Evolutionary conservation across 129 eudicot species (phyloP), one percentile per base, ranked within the genome.

Genomic region (Centaurea solstitialis): DNA sequence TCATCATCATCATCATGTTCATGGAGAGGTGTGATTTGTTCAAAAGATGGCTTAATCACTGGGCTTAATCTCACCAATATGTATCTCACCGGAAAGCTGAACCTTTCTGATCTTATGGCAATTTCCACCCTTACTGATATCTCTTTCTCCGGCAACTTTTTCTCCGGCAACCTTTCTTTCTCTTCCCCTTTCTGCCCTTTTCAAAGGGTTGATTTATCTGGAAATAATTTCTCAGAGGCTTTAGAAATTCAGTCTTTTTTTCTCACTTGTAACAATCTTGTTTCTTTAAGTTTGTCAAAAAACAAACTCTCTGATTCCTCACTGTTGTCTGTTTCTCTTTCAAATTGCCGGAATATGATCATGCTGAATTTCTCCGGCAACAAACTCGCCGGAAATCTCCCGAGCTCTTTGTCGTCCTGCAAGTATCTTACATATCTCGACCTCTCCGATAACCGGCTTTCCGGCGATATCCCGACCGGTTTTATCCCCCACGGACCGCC

Each of bases 111-210:
- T 30, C 89, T 93, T 33, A 87, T 84, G 89, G 72, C 67, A 7
- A 75, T 93, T 18, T 73, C 91, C 1, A 78, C 82, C 40, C 87
- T 93, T 13, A 68, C 85, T 74, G 78, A 85, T 24, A 67, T 93
- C 57, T 28, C 76, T 73, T 76, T 93, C 38, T 57, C 85, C 82
- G 96, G 94, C 9, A 93, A 93, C 88, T 85, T 10, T 22, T 93
- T 93, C 78, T 74, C 74, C 77, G 98, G 98, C 68, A 91, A 91
- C 81, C 92, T 93, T 18, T 88, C 98, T 8, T 82, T 87, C 4
- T n/a, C 59, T 35, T 69, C 86, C 7, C 26, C 71, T 6, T 43
- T 73, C 5, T 92, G 97, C 68, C 75, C 88, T 8, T 88, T 92
- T 69, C 86, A 87, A 72, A 47, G 53, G 9, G 80, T 92, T 64